Percentiles rank a stretch among this genome's conserved stretches.
Evolutionary conservation across 495 filamentous ascomycete genomes (phyloP).

Genomic region (Darksidea phi): DNA sequence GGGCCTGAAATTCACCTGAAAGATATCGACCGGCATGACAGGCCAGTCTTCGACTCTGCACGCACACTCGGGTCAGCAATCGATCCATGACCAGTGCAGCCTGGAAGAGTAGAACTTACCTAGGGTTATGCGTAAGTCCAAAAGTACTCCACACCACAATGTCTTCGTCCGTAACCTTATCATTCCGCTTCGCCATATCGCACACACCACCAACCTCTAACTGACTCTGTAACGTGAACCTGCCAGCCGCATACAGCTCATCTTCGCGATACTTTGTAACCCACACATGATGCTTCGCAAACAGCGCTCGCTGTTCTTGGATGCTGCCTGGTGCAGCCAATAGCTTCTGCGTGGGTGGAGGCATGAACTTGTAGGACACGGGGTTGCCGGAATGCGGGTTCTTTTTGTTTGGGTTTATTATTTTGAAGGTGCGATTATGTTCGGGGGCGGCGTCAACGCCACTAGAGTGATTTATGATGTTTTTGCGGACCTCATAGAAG

Average conservation of each 20-base stretch:
- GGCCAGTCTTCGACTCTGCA: constrained; percentile 59
- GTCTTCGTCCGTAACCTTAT: constrained; percentile 48
- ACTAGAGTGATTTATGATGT: constrained; percentile 28
- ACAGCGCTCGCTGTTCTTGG: constrained; percentile 30
- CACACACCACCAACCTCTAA: constrained; percentile 46
- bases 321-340: constrained; percentile 31
- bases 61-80: background rate
- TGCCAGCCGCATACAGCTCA: constrained; percentile 37
- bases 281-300: constrained; percentile 40
- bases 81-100: too few species aligned
- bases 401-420: constrained; percentile 33
- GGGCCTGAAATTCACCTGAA: constrained; percentile 56
- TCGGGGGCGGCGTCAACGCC: constrained; percentile 35
- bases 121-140: constrained; percentile 59
- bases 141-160: constrained; percentile 63
- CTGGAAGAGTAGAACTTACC: background rate
- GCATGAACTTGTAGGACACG: constrained; percentile 41
- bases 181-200: constrained; percentile 45
- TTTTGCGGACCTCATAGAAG: constrained; percentile 34
- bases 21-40: constrained; percentile 61
- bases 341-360: constrained; percentile 39
- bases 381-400: constrained; percentile 38
- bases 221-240: constrained; percentile 45
- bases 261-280: constrained; percentile 41
- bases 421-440: constrained; percentile 40